Conservation (phyloP, 148 eudicot species). For the Dianthus caryophyllus region DNA sequence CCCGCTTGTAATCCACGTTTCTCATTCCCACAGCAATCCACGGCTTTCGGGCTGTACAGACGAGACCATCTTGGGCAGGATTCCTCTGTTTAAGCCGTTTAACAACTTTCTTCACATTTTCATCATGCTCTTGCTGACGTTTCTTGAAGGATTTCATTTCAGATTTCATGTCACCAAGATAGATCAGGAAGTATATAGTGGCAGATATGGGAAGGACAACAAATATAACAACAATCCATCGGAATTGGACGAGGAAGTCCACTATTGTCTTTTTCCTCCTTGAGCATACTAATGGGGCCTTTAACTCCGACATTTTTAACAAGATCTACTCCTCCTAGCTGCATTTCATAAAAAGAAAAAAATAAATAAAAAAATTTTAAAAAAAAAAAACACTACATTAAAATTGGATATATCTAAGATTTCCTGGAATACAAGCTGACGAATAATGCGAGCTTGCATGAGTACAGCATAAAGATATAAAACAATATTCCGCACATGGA, state of each 20-base stretch:
- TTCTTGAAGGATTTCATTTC: slow-evolving; percentile 66
- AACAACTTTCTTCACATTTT: slow-evolving; percentile 74
- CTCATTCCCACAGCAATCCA: slow-evolving; percentile 93
- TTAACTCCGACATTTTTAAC: slow-evolving; percentile 51
- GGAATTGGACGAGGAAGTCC: slow-evolving; percentile 74
- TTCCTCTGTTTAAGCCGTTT: slow-evolving; percentile 70
- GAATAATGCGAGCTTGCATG: neutral
- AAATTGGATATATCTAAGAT: neutral
- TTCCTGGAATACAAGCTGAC: neutral
- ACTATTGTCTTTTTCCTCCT: slow-evolving; percentile 83
- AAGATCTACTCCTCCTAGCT: slow-evolving; percentile 21
- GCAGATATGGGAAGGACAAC: slow-evolving; percentile 78
- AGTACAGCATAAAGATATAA: slow-evolving; percentile 9
- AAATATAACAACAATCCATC: slow-evolving; percentile 86
- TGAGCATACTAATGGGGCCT: slow-evolving; percentile 59
- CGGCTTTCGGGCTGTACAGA: slow-evolving; percentile 87
- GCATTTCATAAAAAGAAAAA: slow-evolving; percentile 17
- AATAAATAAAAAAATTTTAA: neutral
- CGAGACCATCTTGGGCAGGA: slow-evolving; percentile 75
- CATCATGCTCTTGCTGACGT: slow-evolving; percentile 78
- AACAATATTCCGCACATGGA: neutral
- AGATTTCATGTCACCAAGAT: slow-evolving; percentile 71
- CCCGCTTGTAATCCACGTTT: slow-evolving; percentile 89
- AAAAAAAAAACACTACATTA: neutral
- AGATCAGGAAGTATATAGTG: slow-evolving; percentile 67